A percentile compares a stretch with the other conserved stretches of the same genome.
Conservation (phyloP, 1,284 basidiomycete genomes). For the Irpex rosettiformis region DNA sequence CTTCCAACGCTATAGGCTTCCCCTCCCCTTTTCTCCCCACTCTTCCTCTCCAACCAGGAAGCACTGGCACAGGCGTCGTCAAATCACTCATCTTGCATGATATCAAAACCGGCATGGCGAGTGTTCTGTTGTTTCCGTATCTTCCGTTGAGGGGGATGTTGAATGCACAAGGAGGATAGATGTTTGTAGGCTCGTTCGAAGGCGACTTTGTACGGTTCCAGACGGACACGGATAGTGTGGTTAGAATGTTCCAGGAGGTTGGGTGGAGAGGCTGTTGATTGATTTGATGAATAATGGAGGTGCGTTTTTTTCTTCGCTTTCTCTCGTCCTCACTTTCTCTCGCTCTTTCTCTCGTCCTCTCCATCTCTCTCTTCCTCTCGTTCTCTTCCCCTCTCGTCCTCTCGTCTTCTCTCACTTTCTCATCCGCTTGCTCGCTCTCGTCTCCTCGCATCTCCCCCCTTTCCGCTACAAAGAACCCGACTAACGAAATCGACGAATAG, state of each 20-base stretch:
- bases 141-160: not conserved
- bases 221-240: slow-evolving; percentile 43
- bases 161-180: slow-evolving; percentile 29
- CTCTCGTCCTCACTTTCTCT: too few relatives aligned
- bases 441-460: too few relatives aligned
- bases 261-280: slow-evolving; percentile 50
- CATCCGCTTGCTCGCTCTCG: too few relatives aligned
- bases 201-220: slow-evolving; percentile 50
- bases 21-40: slow-evolving; percentile 49
- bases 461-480: not conserved
- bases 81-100: slow-evolving; percentile 57
- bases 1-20: slow-evolving; percentile 39
- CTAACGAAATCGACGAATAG: slow-evolving; percentile 32
- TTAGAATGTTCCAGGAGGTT: slow-evolving; percentile 43
- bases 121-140: slow-evolving; percentile 20
- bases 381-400: too few relatives aligned
- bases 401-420: too few relatives aligned
- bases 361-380: too few relatives aligned
- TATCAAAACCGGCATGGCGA: slow-evolving; percentile 56
- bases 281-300: slow-evolving; percentile 64
- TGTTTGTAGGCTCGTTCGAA: slow-evolving; percentile 63
- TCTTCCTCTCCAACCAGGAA: slow-evolving; percentile 42
- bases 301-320: too few relatives aligned
- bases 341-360: too few relatives aligned
- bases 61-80: slow-evolving; percentile 51